Evolutionary conservation across 345 rosid genomes (phyloP), one percentile per base, ranked within the genome.

Genomic region (Eucalyptus erythrocorys): DNA sequence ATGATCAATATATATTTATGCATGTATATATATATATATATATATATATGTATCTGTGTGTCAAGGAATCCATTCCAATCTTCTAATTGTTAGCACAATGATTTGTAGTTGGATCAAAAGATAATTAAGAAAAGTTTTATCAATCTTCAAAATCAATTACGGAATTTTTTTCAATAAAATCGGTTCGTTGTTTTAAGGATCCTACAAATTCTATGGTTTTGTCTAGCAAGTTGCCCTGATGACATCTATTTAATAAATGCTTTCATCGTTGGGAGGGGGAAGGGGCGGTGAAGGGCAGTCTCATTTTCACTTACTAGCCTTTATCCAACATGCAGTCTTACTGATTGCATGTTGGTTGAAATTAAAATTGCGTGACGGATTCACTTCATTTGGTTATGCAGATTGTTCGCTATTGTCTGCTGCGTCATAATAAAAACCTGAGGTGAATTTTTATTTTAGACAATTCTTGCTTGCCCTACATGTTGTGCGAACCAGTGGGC

Each of bases 21-120:
- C 1, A 17, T 50, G 8, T 49, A 1, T 49, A 1, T 50, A 0
- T 50, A 1, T 16, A 1, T 6, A 43, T 43, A 8, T 43, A 43
- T 43, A 6, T 42, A 42, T 42, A 6, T 50, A 1, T 50, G 8
- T 49, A 7, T n/a, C n/a, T n/a, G n/a, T n/a, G n/a, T n/a, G n/a
- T n/a, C 10, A 51, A 51, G 57, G 57, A 7, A 51, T 19, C 10
- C 10, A 51, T 19, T 4, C 26, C 57, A 51, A 19, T 51, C 57
- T 51, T 51, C 57, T 51, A 51, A 7, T 10, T 0, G 2, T 7
- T 51, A 51, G 57, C 57, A 7, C 10, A 51, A 51, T 51, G 10
- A 51, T 19, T 51, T 51, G 57, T 51, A 19, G 24, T 19, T 51
- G 4, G 57, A 51, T 51, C 57, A 51, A 7, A 51, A 51, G 57